Conservation (phyloP, 1,139 yeast genomes). For the Nakaseomyces delphensis region DNA sequence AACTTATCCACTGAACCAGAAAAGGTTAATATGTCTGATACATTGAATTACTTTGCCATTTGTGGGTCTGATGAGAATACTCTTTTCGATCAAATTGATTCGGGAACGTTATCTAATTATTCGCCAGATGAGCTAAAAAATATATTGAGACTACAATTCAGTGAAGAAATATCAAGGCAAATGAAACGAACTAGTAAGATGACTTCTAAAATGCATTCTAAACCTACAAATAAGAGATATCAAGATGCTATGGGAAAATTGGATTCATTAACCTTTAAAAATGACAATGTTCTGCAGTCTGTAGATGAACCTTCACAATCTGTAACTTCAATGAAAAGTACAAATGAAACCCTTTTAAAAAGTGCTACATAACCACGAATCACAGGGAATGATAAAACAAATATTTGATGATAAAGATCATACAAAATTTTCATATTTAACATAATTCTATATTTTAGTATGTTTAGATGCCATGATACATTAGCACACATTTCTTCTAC, state of each 20-base stretch:
- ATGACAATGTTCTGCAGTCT: not conserved
- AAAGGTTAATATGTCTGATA: slow-evolving; percentile 48
- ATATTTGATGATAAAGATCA: not conserved
- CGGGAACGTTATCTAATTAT: slow-evolving; percentile 29
- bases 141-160: slow-evolving; percentile 40
- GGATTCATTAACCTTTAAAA: slow-evolving; percentile 4
- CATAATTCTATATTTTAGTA: no score
- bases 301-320: not conserved
- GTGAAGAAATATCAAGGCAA: slow-evolving; percentile 35
- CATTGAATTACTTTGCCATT: slow-evolving; percentile 52
- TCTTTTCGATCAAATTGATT: slow-evolving; percentile 28
- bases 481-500: not conserved
- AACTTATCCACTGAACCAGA: slow-evolving; percentile 51
- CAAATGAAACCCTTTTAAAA: not conserved
- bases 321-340: not conserved
- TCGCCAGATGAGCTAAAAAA: slow-evolving; percentile 29
- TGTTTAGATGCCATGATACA: no score
- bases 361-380: not conserved
- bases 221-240: slow-evolving; percentile 22
- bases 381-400: not conserved
- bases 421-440: no score
- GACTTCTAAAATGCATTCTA: slow-evolving; percentile 14
- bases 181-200: slow-evolving; percentile 16
- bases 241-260: slow-evolving; percentile 21
- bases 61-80: slow-evolving; percentile 21